Conservation (phyloP, 2,329 filamentous ascomycete species). For the Pseudocercospora fijiensis region DNA sequence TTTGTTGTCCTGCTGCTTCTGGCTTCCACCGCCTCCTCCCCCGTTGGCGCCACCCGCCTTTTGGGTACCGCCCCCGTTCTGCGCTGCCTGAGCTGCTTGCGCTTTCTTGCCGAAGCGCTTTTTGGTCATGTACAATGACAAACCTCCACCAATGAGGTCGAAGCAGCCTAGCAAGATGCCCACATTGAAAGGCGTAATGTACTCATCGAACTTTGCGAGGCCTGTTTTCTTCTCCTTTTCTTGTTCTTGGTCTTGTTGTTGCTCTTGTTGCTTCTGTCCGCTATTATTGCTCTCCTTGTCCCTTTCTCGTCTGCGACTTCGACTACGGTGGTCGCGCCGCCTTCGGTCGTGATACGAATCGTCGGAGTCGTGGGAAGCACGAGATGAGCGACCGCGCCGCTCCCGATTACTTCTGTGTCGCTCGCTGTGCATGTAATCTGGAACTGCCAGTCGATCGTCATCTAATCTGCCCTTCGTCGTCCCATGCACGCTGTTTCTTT, state of each 20-base stretch:
- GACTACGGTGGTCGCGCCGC: conserved; percentile 9
- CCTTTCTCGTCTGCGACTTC: conserved; percentile 10
- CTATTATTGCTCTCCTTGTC: conserved; percentile 10
- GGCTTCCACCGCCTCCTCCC: conserved; percentile 9
- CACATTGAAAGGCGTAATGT: conserved; percentile 24
- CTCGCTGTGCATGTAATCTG: conserved; percentile 4
- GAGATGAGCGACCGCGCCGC: conserved; percentile 2
- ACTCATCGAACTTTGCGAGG: conserved; percentile 8
- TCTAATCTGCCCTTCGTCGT: conserved; percentile 12
- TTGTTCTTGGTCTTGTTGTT: conserved; percentile 11
- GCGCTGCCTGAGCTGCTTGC: conserved; percentile 8
- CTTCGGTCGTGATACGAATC: conserved; percentile 14
- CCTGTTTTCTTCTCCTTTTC: conserved; percentile 13
- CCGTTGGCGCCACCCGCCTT: conserved; percentile 1
- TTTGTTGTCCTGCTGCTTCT: background rate
- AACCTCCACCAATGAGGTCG: conserved; percentile 22
- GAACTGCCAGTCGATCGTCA: conserved; percentile 11
- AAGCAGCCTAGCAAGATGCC: conserved; percentile 24
- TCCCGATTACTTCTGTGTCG: conserved; percentile 5
- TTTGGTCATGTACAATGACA: conserved; percentile 24
- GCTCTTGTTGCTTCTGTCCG: conserved; percentile 4
- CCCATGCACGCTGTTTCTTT: conserved; percentile 13
- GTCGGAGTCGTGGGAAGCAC: conserved; percentile 15
- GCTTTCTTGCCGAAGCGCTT: conserved; percentile 23
- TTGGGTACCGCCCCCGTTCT: background rate